Percentiles rank a stretch among this genome's conserved stretches.
Conservation (phyloP, 306 rosid species). For the Elaeagnus macrophylla region DNA sequence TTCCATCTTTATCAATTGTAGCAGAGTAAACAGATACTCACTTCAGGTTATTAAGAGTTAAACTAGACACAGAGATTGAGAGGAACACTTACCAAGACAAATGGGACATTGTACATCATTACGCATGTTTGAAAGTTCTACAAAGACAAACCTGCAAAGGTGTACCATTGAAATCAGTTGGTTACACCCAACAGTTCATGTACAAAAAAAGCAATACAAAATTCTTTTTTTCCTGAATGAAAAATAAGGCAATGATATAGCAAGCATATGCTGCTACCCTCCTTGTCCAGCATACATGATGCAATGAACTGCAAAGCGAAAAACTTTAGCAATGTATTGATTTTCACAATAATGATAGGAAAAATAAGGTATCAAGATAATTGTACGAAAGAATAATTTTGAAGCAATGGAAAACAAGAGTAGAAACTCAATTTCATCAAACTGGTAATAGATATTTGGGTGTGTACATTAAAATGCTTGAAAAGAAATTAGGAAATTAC, state of each 20-base stretch:
- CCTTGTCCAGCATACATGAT: background rate
- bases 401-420: too few species aligned
- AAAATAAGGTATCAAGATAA: too few species aligned
- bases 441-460: too few species aligned
- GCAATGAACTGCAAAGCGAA: too few species aligned
- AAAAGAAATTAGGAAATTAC: too few species aligned
- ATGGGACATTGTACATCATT: conserved; percentile 95
- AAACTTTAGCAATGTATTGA: too few species aligned
- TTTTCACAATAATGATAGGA: too few species aligned
- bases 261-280: background rate
- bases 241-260: background rate
- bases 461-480: too few species aligned
- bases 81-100: conserved; percentile 70
- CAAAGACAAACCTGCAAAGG: conserved; percentile 50
- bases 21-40: background rate
- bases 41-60: background rate
- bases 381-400: too few species aligned
- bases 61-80: conserved; percentile 12
- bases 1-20: conserved; percentile 1
- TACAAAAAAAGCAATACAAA: background rate
- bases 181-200: conserved; percentile 1
- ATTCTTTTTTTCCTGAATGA: background rate
- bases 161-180: conserved; percentile 21
- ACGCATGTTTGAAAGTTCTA: conserved; percentile 56
- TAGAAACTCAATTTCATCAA: too few species aligned